Percentiles rank a stretch among this genome's conserved stretches.
phyloP scores from a whole-genome alignment of 768 basidiomycete genomes.

The Auricularia auricula-judae region DNA sequence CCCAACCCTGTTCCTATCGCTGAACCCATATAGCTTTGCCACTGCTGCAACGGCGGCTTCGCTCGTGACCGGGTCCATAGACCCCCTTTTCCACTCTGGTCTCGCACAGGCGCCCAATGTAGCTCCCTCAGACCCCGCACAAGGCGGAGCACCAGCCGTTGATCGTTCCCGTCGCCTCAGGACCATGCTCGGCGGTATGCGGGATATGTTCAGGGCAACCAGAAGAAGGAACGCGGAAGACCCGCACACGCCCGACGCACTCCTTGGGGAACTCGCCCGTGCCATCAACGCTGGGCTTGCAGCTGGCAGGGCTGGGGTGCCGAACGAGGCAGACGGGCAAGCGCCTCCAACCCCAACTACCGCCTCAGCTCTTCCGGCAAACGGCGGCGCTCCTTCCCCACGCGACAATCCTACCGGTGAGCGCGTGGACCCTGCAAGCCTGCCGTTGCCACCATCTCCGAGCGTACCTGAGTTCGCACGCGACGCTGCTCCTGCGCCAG shows the following conservation, averaged over 20 bases:
- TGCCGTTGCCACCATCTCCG: background rate
- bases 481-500: background rate
- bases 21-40: conserved; percentile 48
- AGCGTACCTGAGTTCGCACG: background rate
- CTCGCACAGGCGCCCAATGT: conserved; percentile 5
- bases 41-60: conserved; percentile 90
- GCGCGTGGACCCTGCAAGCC: background rate
- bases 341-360: background rate
- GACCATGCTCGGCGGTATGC: conserved; percentile 4
- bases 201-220: conserved; percentile 6
- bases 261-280: conserved; percentile 73
- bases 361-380: background rate
- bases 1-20: conserved; percentile 3
- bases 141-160: background rate
- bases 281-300: conserved; percentile 68
- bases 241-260: conserved; percentile 50
- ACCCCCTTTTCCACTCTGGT: conserved; percentile 40
- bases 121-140: conserved; percentile 16
- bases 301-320: conserved; percentile 21
- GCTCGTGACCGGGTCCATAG: conserved; percentile 60
- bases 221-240: conserved; percentile 2
- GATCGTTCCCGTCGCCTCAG: background rate
- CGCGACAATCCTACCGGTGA: background rate
- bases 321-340: background rate
- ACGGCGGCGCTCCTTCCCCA: background rate